Evolutionary conservation across 169 alveolate genomes (phyloP), one percentile per base, ranked within the genome.

Genomic region (Plasmodium chabaudi): DNA sequence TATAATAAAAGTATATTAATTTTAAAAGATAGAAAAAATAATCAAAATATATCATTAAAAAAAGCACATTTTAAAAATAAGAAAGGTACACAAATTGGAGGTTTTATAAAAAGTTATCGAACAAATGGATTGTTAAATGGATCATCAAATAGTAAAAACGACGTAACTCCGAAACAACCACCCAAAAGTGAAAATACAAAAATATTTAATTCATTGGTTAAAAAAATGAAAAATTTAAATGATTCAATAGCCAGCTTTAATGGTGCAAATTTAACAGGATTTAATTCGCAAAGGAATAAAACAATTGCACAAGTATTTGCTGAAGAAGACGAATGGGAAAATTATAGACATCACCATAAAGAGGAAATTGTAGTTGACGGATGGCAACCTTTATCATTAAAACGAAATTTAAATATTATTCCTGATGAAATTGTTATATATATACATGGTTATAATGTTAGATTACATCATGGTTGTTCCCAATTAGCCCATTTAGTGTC

Each of bases 371-470:
- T 69, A 5, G 95, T 91, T 13, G 88, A 92, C 5, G 95, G 95
- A 25, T 94, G 96, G 96, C 89, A 84, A 13, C 92, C 95, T 9
- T 89, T 94, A 60, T 75, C 94, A 19, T 89, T 94, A 65, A 92
- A 90, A 53, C 93, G 82, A 15, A 91, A 92, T 60, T 71, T 74
- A 47, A 94, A 84, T 51, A 68, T 82, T 55, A 88, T 93, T 67
- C 92, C 97, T 19, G 97, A 94, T 17, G 97, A 95, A 75, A 97
- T 94, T 25, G 93, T 95, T 27, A 86, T 96, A 56, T 96, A 94
- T 77, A 94, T 95, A 55, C 98, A 96, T 74, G 98, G 98, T 10
- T 96, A 96, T 79, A 96, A 96, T 89, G 93, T 94, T 23, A 94
- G 89, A 27, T 92, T 95, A 55, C 92, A 73, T 39, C 95, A 95